These are phyloP conservation scores for Closterium sp. DNA, from an alignment of 139 green algal genomes.

Conservation along the genomic window DNA sequence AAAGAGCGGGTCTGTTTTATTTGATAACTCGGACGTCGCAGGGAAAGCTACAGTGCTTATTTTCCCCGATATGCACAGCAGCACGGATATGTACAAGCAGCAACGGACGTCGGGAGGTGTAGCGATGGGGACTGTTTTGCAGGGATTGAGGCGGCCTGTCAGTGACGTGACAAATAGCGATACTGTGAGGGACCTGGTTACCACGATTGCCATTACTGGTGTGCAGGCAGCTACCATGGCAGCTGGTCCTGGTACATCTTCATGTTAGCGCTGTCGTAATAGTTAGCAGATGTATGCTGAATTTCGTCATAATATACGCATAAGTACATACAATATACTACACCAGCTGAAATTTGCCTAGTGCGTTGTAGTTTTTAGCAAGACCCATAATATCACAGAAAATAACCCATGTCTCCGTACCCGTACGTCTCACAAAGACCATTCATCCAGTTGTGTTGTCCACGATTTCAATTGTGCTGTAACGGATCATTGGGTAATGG, in stretches of 20 bases:
- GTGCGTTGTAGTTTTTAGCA: too few species aligned
- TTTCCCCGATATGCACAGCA: background rate
- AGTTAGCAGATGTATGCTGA: too few species aligned
- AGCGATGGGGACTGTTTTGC: background rate
- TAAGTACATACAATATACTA: too few species aligned
- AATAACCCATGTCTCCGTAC: too few species aligned
- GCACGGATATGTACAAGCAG: background rate
- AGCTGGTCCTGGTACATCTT: background rate
- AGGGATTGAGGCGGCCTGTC: background rate
- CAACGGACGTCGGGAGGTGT: background rate
- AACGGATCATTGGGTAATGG: too few species aligned
- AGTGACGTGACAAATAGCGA: background rate
- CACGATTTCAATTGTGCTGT: too few species aligned
- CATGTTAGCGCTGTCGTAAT: too few species aligned
- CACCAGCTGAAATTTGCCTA: too few species aligned
- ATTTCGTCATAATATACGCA: too few species aligned
- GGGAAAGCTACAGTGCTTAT: background rate
- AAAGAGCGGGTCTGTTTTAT: background rate
- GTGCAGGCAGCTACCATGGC: background rate
- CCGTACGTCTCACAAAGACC: too few species aligned
- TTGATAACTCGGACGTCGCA: background rate
- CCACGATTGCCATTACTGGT: background rate
- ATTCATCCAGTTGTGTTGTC: too few species aligned
- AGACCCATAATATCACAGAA: too few species aligned
- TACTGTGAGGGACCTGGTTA: background rate